Conservation (phyloP, 2,329 filamentous ascomycete genomes). For the Monosporascus sp. region DNA sequence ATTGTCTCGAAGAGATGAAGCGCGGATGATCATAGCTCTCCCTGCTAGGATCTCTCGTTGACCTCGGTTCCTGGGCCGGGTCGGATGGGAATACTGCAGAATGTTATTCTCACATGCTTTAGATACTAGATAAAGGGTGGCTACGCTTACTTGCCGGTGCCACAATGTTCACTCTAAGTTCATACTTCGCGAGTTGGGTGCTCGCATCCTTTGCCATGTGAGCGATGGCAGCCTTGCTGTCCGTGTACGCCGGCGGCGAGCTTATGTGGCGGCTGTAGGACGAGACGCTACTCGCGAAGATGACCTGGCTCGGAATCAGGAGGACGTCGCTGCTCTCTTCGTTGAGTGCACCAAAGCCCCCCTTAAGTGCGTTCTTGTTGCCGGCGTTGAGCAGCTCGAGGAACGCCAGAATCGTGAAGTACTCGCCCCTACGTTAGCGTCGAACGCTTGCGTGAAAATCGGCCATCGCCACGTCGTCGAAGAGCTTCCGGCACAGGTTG, state of each 20-base stretch:
- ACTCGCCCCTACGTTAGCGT: constrained; percentile 26
- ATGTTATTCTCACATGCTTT: not conserved
- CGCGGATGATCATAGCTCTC: constrained; percentile 11
- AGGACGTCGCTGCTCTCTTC: constrained; percentile 12
- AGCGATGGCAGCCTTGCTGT: constrained; percentile 20
- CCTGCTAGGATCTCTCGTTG: constrained; percentile 14
- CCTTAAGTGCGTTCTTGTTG: constrained; percentile 20
- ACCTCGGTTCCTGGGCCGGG: constrained; percentile 11
- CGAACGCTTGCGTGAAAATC: constrained; percentile 53
- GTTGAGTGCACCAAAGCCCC: constrained; percentile 11
- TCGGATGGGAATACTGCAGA: constrained; percentile 22
- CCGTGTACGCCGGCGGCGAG: constrained; percentile 15
- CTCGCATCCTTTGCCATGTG: constrained; percentile 23
- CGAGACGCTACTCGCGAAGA: constrained; percentile 20
- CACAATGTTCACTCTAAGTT: constrained; percentile 23
- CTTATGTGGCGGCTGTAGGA: constrained; percentile 13
- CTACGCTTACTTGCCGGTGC: constrained; percentile 22
- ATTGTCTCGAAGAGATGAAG: constrained; percentile 21
- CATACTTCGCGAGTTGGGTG: constrained; percentile 15
- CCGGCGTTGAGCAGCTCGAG: constrained; percentile 25
- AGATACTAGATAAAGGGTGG: not conserved
- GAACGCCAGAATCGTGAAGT: constrained; percentile 24
- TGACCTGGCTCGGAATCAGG: constrained; percentile 23
- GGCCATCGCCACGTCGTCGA: constrained; percentile 47
- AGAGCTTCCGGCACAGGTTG: constrained; percentile 38